phyloP scores from a whole-genome alignment of 75 land plant genomes.

The Isoetes taiwanensis region DNA sequence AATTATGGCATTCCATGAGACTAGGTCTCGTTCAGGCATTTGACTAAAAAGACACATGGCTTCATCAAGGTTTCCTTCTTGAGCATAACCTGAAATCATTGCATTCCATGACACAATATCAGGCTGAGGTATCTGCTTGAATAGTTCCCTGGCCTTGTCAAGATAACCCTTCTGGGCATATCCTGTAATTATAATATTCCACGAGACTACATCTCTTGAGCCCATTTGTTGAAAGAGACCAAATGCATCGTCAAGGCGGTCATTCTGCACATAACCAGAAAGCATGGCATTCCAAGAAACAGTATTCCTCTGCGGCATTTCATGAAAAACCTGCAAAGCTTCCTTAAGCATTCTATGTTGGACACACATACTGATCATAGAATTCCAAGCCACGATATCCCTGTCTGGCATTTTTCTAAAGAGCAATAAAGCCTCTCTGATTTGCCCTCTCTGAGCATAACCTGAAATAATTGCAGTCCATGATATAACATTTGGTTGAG shows the following conservation, averaged over 20 bases:
- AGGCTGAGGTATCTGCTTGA: neutral
- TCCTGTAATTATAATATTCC: neutral
- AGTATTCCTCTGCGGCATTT: neutral
- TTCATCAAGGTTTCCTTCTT: neutral
- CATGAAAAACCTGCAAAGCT: neutral
- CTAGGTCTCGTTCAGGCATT: conserved; percentile 5
- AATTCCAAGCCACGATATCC: neutral
- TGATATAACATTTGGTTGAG: neutral
- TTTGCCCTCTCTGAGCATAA: neutral
- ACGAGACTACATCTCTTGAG: neutral
- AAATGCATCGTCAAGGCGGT: neutral
- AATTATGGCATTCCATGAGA: neutral
- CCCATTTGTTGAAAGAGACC: neutral
- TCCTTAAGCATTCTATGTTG: neutral
- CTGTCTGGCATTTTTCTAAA: neutral
- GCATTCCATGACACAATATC: neutral
- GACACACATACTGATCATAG: neutral
- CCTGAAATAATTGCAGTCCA: neutral
- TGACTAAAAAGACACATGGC: neutral
- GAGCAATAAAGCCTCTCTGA: neutral
- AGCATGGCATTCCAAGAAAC: conserved; percentile 1
- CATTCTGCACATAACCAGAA: neutral
- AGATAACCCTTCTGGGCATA: neutral
- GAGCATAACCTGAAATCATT: neutral
- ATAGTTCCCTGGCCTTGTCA: neutral